A percentile compares a stretch with the other conserved stretches of the same genome.
These are phyloP conservation scores for Phytopythium cucurbitacearum DNA, from an alignment of 352 stramenopile species.

Conservation along the genomic window DNA sequence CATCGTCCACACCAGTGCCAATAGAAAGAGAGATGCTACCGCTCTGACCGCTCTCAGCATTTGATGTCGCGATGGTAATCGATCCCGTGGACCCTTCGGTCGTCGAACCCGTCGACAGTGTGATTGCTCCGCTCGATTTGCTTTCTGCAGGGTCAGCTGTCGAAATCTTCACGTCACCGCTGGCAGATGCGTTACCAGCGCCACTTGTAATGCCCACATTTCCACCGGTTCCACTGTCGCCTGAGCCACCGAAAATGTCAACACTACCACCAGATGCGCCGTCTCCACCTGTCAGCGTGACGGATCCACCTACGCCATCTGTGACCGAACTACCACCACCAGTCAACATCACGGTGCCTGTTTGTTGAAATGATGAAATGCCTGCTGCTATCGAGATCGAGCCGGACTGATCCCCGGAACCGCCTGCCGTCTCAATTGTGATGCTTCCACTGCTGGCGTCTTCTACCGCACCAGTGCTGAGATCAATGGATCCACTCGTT, in stretches of 20 bases:
- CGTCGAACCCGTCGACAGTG: conserved; percentile 18
- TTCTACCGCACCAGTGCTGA: too few relatives aligned
- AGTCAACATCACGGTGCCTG: too few relatives aligned
- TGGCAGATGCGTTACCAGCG: conserved; percentile 12
- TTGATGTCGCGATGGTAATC: conserved; percentile 19
- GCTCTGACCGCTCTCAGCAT: conserved; percentile 11
- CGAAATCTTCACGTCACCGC: conserved; percentile 20
- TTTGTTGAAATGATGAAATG: too few relatives aligned
- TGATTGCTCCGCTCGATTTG: conserved; percentile 15
- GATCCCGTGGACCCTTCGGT: conserved; percentile 18
- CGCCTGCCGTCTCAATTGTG: conserved; percentile 12
- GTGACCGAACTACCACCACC: too few relatives aligned
- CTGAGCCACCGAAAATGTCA: conserved; percentile 12
- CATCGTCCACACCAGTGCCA: conserved; percentile 6
- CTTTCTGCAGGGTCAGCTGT: conserved; percentile 11
- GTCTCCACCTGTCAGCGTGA: too few relatives aligned
- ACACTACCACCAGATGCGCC: conserved; percentile 2
- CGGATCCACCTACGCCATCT: too few relatives aligned
- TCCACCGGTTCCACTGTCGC: conserved; percentile 16
- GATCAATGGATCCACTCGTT: too few relatives aligned
- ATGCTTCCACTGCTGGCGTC: conserved; percentile 11
- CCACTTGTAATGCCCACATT: conserved; percentile 23
- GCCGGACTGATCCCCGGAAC: neutral
- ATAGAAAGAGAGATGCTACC: conserved; percentile 22
- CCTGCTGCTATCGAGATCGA: too few relatives aligned